A percentile compares a stretch with the other conserved stretches of the same genome.
These are phyloP conservation scores for Gynostemma pentaphyllum DNA, from an alignment of 306 rosid species.

Conservation along the genomic window DNA sequence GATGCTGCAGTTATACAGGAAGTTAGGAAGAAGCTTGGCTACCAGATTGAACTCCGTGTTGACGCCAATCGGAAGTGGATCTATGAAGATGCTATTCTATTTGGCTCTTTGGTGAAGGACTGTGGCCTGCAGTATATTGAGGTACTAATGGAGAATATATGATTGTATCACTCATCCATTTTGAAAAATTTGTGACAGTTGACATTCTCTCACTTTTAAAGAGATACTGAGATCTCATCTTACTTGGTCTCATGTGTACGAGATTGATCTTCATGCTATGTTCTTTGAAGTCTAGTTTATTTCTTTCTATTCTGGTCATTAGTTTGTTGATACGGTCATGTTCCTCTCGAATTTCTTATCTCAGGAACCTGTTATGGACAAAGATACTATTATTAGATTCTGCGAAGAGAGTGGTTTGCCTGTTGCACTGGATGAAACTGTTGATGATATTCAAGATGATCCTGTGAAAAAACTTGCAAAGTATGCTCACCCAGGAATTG, in stretches of 20 bases:
- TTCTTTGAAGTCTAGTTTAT: neutral
- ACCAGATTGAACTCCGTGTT: slow-evolving; percentile 53
- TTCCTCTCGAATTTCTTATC: slow-evolving; percentile 11
- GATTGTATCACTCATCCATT: neutral
- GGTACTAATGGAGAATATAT: slow-evolving; percentile 26
- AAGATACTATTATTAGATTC: slow-evolving; percentile 63
- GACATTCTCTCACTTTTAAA: neutral
- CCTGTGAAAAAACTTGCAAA: slow-evolving; percentile 49
- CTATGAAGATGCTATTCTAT: slow-evolving; percentile 70
- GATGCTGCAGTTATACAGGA: slow-evolving; percentile 61
- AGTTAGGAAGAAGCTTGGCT: slow-evolving; percentile 72
- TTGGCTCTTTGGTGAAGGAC: slow-evolving; percentile 65
- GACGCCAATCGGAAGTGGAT: slow-evolving; percentile 93
- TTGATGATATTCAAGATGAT: slow-evolving; percentile 49
- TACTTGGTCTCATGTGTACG: neutral
- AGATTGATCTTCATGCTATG: neutral
- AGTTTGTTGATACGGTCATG: neutral
- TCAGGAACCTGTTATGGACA: slow-evolving; percentile 85
- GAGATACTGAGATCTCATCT: neutral
- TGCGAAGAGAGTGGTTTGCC: slow-evolving; percentile 78
- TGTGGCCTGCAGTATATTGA: slow-evolving; percentile 78
- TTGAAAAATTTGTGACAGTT: neutral
- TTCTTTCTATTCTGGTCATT: slow-evolving; percentile 8
- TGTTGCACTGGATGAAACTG: slow-evolving; percentile 88
- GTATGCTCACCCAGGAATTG: slow-evolving; percentile 76